Conservation (phyloP, 495 filamentous ascomycete species). For the Neurospora sp. region DNA sequence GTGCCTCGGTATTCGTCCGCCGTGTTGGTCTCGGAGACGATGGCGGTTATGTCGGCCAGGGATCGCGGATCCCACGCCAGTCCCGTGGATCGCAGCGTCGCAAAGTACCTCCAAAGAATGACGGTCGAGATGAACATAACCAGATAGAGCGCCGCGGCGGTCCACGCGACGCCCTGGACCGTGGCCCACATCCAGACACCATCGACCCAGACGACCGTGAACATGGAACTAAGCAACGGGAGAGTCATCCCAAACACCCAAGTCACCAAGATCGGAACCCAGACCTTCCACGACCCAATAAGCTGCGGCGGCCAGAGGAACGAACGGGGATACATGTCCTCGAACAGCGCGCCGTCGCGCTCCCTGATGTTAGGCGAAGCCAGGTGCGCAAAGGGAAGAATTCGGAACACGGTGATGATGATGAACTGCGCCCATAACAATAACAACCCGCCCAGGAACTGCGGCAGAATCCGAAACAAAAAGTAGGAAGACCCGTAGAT, state of each 20-base stretch:
- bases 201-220: constrained; percentile 33
- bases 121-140: constrained; percentile 49
- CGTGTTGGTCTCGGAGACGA: constrained; percentile 72
- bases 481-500: constrained; percentile 70
- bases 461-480: constrained; percentile 73
- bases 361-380: constrained; percentile 43
- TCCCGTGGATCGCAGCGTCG: constrained; percentile 50
- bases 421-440: constrained; percentile 67
- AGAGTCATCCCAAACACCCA: constrained; percentile 40
- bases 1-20: constrained; percentile 49
- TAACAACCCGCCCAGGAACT: constrained; percentile 61
- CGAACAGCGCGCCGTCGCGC: constrained; percentile 41
- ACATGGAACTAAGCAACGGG: constrained; percentile 36
- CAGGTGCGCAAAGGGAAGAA: constrained; percentile 68
- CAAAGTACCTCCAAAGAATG: constrained; percentile 39
- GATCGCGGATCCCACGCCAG: constrained; percentile 79
- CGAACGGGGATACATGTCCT: constrained; percentile 41
- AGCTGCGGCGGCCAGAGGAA: constrained; percentile 36
- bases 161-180: constrained; percentile 69
- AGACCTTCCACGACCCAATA: constrained; percentile 33
- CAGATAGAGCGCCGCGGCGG: constrained; percentile 62
- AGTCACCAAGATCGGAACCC: constrained; percentile 31
- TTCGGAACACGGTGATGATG: constrained; percentile 63
- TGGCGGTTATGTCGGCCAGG: constrained; percentile 63
- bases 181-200: constrained; percentile 67